Conservation (phyloP, 192 early-diverging fungal species). For the Backusella morwellensis region DNA sequence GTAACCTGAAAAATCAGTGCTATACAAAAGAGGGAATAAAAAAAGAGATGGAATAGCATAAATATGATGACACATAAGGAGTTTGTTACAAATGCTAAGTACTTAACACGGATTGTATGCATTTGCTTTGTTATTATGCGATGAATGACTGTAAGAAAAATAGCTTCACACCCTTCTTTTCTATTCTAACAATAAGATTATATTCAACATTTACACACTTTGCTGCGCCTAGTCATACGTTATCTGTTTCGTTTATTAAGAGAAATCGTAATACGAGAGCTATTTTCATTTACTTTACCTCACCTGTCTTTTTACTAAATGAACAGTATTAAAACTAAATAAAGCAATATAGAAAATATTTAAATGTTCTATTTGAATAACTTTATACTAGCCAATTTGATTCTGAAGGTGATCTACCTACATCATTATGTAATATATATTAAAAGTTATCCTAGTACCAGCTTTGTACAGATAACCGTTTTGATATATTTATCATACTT, state of each 20-base stretch:
- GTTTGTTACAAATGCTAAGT: neutral
- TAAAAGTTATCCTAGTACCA: neutral
- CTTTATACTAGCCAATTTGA: neutral
- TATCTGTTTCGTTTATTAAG: neutral
- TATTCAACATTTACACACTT: neutral
- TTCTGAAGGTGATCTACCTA: neutral
- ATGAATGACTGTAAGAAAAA: neutral
- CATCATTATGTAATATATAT: neutral
- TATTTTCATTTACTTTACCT: neutral
- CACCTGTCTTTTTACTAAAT: neutral
- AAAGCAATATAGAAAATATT: too few relatives aligned
- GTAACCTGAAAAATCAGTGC: neutral
- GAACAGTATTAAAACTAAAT: neutral
- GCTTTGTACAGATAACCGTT: neutral
- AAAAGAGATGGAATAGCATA: neutral
- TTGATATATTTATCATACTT: neutral
- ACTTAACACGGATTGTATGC: neutral
- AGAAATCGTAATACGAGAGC: neutral
- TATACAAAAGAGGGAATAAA: neutral
- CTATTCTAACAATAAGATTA: neutral
- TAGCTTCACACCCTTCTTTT: neutral
- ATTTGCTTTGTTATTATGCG: neutral
- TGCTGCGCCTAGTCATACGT: neutral
- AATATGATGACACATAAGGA: neutral
- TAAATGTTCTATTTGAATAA: neutral